Evolutionary conservation across 257 asterid genomes (phyloP), one percentile per base, ranked within the genome.

Genomic region (Primulina tabacum): DNA sequence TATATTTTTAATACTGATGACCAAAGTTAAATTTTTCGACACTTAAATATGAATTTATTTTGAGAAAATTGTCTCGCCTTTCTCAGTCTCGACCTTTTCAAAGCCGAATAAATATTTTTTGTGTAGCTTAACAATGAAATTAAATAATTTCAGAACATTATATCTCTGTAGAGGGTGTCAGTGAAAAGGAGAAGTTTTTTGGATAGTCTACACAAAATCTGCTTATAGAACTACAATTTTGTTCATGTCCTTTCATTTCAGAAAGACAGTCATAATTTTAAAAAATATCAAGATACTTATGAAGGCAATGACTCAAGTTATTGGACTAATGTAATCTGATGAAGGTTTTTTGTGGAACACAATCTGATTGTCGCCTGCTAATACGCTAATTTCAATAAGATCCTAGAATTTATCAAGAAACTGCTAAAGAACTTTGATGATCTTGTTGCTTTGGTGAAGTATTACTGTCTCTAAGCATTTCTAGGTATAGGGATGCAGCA

Each of bases 401-500:
- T 37, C 37, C 21, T 62, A 6, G 24, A 14, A 6, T 66, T 18
- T 59, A 6, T 28, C 47, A 58, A 7, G 60, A 18, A 37, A 37
- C 10, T 16, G 60, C 20, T 60, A 18, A 60, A 43, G 28, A 8
- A 43, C 43, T 7, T 53, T 62, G 32, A 28, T 9, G 33, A 37
- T 34, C 47, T 43, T 29, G 2, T 38, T 59, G 47, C 32, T 20
- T 62, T 3, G 67, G 8, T 37, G 8, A 52, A 9, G 18, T 60
- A 9, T 21, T 63, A 17, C 21, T 38, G 30, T 20, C 64, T 53
- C 28, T 37, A 40, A 18, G 37, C 12, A 62, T 14, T 34, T 69
- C 29, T 2, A 4, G 59, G 55, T 53, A 37, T 26, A 60, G 60
- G 28, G 67, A 63, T 55, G 61, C 43, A 43, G 65, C 65, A 62